Base-by-base conservation (phyloP, 2,329 filamentous ascomycete genomes). In the Colletotrichum karsti region DNA sequence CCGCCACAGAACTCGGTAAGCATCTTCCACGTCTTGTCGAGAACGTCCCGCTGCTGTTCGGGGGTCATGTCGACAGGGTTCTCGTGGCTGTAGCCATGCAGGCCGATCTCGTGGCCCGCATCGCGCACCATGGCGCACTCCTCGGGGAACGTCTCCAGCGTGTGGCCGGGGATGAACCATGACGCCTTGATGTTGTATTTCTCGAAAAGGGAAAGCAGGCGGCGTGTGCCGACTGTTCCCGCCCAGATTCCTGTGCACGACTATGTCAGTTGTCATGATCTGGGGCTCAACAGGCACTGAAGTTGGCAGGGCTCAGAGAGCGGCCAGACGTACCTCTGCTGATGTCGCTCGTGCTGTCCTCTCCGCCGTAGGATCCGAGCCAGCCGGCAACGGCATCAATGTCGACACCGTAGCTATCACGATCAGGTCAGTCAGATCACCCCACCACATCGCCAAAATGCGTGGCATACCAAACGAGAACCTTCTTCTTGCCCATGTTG, bases 371-470 rank as follows among this genome's bases (percentile, higher is more conserved):
- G 0, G 88, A 92, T 1, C 92, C 92, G 0, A 93, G 83, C 92
- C 92, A 94, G 10, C 91, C 91, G 2, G 91, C 88, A 2, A 93
- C 90, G 18, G 91, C 91, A 72, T 94, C 91, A 39, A 94, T 90
- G 69, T 94, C 91, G 18, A 93, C 89, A 3, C 90, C 90, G 72
- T 92, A 92, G 72, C 87, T 83, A 37, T 30, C 5, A 28, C 13
- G 15, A 15, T 8, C 9, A 2, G 12, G 24, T 30, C 12, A 50
- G 58, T 35, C 7, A 41, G 35, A 35, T 8, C 7, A 13, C 41
- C 12, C 5, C 20, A 7, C 30, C 30, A 8, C 30, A 8, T 7
- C 30, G 12, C 9, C 5, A 2, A 18, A n/a, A 7, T 30, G n/a
- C 12, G 59, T 26, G 2, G 35, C 71, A 18, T 26, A 74, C 73